Percentiles rank a stretch among this genome's conserved stretches.
These are phyloP conservation scores for Ilyonectria robusta DNA, from an alignment of 2,329 filamentous ascomycete species.

Conservation along the genomic window DNA sequence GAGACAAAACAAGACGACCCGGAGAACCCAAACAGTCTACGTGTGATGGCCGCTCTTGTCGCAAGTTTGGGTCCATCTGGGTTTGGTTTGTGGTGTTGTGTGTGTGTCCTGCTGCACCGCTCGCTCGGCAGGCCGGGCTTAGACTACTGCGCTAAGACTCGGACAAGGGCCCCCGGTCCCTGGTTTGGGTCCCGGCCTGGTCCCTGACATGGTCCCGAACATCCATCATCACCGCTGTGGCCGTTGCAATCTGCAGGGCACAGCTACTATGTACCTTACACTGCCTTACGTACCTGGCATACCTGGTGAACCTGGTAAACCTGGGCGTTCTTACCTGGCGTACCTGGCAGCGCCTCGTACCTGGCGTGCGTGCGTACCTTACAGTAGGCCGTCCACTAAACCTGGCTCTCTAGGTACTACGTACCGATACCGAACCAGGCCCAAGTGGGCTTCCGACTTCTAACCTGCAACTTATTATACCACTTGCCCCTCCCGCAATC, in stretches of 20 bases:
- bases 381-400: constrained; percentile 28
- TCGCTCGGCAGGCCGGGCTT: constrained; percentile 28
- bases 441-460: not conserved
- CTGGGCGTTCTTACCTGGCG: not conserved
- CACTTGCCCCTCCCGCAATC: constrained; percentile 44
- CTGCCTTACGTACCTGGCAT: too few species aligned
- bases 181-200: constrained; percentile 21
- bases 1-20: constrained; percentile 13
- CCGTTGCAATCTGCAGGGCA: constrained; percentile 48
- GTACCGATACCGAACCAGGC: not conserved
- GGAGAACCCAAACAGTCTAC: constrained; percentile 26
- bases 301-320: too few species aligned
- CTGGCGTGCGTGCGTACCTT: constrained; percentile 16
- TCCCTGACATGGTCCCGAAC: constrained; percentile 28
- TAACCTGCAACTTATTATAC: constrained; percentile 41
- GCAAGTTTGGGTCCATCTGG: constrained; percentile 29
- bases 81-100: constrained; percentile 18
- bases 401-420: not conserved
- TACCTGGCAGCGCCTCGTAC: too few species aligned
- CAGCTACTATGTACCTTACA: not conserved
- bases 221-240: constrained; percentile 48
- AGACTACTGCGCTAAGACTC: not conserved
- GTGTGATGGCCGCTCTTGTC: constrained; percentile 29
- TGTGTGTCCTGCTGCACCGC: not conserved
- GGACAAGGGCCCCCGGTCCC: constrained; percentile 7